Evolutionary conservation across 192 early-diverging fungal genomes (phyloP), one percentile per base, ranked within the genome.

Genomic region (Cladochytrium replicatum): DNA sequence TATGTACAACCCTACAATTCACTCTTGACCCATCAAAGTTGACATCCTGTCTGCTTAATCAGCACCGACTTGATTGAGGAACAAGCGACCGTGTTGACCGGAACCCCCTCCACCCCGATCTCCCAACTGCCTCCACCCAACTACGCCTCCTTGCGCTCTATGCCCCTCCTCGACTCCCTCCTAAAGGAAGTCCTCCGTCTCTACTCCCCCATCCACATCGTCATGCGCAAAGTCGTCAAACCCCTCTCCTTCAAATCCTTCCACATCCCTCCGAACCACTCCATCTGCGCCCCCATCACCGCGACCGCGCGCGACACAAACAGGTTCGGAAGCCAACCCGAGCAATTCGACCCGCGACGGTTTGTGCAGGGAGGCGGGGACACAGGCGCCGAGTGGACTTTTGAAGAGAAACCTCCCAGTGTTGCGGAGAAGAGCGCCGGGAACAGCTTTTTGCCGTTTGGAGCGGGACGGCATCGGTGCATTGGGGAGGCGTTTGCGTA

Each of bases 401-500:
- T 77, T 47, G 69, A 75, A 51, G 71, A n/a, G 17, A n/a, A n/a
- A n/a, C n/a, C 67, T 13, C 68, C 74, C 8, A 76, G 74, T 47
- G 76, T 80, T 59, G 75, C 79, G 8, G 69, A 85, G 40, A 80
- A 80, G 55, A 56, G 56, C 27, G 91, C 94, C 17, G 74, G 77
- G 52, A 83, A 76, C 47, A 82, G 86, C 17, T 93, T 82, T 61
- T 74, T 99, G 55, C 95, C 95, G 27, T 99, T 99, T 72, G 95
- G 95, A 58, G 95, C 93, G 24, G 75, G 88, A 32, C 86, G 95
- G 49, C 95, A 99, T 77, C 78, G 95, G 47, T 99, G 95, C 72
- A 99, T 99, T 68, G 95, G 95, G 48, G 95, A 99, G 65, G 71
- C 79, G 41, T 99, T 99, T 71, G 91, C 88, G 3, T 95, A 88